These are phyloP conservation scores for Macadamia integrifolia DNA, from an alignment of 164 flowering plant species.

Conservation along the genomic window DNA sequence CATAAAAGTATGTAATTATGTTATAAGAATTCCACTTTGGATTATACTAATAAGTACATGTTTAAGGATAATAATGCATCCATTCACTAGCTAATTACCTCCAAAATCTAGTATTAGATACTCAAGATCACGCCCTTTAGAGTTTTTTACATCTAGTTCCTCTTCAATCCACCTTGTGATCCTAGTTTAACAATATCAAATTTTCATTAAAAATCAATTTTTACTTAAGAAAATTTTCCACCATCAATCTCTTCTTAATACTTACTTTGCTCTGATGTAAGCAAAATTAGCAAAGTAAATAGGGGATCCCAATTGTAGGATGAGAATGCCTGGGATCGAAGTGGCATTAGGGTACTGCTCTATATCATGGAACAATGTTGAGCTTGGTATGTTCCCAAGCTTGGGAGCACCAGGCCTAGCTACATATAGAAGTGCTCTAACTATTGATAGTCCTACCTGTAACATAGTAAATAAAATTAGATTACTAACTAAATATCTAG, in stretches of 20 bases:
- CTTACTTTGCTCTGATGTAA: constrained; percentile 69
- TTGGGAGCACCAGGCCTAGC: constrained; percentile 69
- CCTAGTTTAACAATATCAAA: constrained; percentile 21
- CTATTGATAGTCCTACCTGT: constrained; percentile 55
- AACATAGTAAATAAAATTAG: neutral
- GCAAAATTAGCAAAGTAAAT: constrained; percentile 56
- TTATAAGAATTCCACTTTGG: too few species aligned
- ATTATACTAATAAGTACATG: too few species aligned
- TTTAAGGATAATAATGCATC: too few species aligned
- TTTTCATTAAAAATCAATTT: too few species aligned
- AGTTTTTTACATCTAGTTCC: constrained; percentile 21
- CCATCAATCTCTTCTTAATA: neutral
- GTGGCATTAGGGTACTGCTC: constrained; percentile 62
- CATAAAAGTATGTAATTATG: too few species aligned
- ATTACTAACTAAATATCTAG: neutral
- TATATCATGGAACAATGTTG: constrained; percentile 43
- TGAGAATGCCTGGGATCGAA: constrained; percentile 37
- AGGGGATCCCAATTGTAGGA: constrained; percentile 71
- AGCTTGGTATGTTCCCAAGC: constrained; percentile 56
- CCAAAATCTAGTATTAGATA: constrained; percentile 57
- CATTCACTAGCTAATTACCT: constrained; percentile 29
- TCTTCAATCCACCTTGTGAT: constrained; percentile 59
- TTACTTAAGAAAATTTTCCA: too few species aligned
- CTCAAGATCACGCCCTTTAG: constrained; percentile 26
- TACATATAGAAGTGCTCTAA: constrained; percentile 37